Evolutionary conservation across 306 rosid species (phyloP).

Genomic region (Vigna trinervia): DNA sequence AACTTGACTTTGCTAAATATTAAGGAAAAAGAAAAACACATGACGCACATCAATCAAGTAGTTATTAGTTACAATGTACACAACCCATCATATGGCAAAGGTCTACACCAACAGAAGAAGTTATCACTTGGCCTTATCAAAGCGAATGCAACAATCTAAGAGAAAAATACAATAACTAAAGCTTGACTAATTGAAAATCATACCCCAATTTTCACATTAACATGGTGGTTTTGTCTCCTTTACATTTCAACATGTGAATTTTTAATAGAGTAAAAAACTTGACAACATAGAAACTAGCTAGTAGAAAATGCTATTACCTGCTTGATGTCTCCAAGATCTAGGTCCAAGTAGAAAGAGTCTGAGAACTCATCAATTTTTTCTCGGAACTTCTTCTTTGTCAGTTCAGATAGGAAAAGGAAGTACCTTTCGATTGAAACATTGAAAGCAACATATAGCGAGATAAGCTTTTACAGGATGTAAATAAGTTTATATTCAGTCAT

Average conservation of each 20-base stretch:
- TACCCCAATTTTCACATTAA: background rate
- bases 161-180: background rate
- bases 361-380: constrained; percentile 91
- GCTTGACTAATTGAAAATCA: background rate
- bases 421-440: constrained; percentile 57
- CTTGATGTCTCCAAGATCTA: constrained; percentile 72
- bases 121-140: background rate
- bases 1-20: constrained; percentile 37
- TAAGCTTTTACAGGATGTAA: constrained; percentile 25
- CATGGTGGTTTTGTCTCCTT: constrained; percentile 5
- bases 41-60: constrained; percentile 20
- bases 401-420: constrained; percentile 76
- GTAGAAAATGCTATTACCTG: constrained; percentile 59
- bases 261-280: background rate
- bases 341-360: constrained; percentile 83
- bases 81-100: constrained; percentile 26
- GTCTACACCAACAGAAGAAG: constrained; percentile 12
- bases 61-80: constrained; percentile 15
- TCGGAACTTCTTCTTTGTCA: constrained; percentile 73
- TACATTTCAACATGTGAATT: background rate
- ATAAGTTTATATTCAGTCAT: constrained; percentile 31
- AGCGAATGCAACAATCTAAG: background rate
- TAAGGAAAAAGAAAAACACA: background rate
- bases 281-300: background rate
- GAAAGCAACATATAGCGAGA: constrained; percentile 41